Evolutionary conservation across 108 stramenopile genomes (phyloP).

Genomic region (Skeletonema grethae): DNA sequence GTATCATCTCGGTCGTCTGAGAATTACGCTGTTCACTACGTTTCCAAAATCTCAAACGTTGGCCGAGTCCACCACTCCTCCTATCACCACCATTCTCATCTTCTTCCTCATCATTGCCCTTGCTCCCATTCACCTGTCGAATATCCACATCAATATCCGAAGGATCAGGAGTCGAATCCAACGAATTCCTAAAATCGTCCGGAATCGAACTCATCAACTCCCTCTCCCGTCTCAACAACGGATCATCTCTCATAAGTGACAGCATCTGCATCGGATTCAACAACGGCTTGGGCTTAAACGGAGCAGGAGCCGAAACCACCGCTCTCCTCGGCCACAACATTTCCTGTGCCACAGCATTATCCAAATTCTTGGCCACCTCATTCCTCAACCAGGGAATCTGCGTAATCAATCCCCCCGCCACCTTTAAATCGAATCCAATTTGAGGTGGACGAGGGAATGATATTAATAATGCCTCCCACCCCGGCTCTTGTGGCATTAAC

Average conservation of each 20-base stretch:
- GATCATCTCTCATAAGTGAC: conserved; percentile 42
- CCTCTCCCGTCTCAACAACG: conserved; percentile 33
- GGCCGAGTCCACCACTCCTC: background rate
- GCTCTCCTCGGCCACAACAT: conserved; percentile 56
- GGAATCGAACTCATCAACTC: conserved; percentile 45
- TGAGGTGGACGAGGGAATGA: conserved; percentile 48
- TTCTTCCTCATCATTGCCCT: conserved; percentile 5
- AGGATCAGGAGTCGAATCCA: conserved; percentile 15
- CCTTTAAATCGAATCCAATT: conserved; percentile 56
- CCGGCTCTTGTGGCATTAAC: conserved; percentile 38
- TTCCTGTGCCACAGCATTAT: conserved; percentile 49
- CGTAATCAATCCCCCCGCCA: conserved; percentile 54
- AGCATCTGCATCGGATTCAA: conserved; percentile 45
- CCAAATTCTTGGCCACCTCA: conserved; percentile 43
- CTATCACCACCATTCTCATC: background rate
- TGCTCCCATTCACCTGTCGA: conserved; percentile 24
- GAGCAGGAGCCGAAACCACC: conserved; percentile 53
- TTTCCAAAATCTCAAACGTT: conserved; percentile 24
- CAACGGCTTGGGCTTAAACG: conserved; percentile 35
- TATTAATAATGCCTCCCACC: conserved; percentile 54
- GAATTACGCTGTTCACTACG: background rate
- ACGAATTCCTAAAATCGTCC: conserved; percentile 37
- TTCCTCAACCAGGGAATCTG: conserved; percentile 57
- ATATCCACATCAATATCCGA: conserved; percentile 25
- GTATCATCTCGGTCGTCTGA: conserved; percentile 9